Evolutionary conservation across 2,329 filamentous ascomycete species (phyloP).

Genomic region (Aspergillus ustus): DNA sequence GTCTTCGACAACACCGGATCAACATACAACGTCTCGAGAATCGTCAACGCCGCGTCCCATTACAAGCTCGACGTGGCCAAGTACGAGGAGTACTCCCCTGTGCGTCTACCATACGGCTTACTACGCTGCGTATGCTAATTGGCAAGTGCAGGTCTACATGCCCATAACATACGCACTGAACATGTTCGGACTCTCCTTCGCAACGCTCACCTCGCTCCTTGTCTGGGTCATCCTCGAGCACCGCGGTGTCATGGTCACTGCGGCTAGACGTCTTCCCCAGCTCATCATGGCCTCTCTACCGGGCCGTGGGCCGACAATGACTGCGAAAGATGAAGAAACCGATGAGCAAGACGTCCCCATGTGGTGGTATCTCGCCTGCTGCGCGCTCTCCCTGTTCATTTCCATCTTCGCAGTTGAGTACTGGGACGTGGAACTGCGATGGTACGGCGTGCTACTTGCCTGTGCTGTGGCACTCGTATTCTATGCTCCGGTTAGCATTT

Average conservation of each 20-base stretch:
- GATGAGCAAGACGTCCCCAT: conserved; percentile 24
- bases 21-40: conserved; percentile 64
- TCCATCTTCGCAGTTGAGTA: conserved; percentile 32
- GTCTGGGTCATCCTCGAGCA: conserved; percentile 32
- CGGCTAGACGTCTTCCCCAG: neutral
- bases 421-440: conserved; percentile 30
- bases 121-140: conserved; percentile 28
- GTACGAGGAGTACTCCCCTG: conserved; percentile 67
- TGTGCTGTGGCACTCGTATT: conserved; percentile 30
- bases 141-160: conserved; percentile 28
- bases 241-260: conserved; percentile 23
- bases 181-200: conserved; percentile 64
- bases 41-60: conserved; percentile 59
- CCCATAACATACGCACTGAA: conserved; percentile 34
- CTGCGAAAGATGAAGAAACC: conserved; percentile 5
- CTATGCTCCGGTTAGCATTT: conserved; percentile 27
- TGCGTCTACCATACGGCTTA: conserved; percentile 65
- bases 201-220: conserved; percentile 61
- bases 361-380: conserved; percentile 28
- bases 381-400: conserved; percentile 26
- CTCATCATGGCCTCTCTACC: neutral
- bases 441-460: conserved; percentile 33
- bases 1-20: conserved; percentile 72
- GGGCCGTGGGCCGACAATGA: neutral
- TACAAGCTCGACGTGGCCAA: conserved; percentile 65